These are phyloP conservation scores for Saccharomycopsis fermentans DNA, from an alignment of 805 yeast genomes.

Conservation along the genomic window DNA sequence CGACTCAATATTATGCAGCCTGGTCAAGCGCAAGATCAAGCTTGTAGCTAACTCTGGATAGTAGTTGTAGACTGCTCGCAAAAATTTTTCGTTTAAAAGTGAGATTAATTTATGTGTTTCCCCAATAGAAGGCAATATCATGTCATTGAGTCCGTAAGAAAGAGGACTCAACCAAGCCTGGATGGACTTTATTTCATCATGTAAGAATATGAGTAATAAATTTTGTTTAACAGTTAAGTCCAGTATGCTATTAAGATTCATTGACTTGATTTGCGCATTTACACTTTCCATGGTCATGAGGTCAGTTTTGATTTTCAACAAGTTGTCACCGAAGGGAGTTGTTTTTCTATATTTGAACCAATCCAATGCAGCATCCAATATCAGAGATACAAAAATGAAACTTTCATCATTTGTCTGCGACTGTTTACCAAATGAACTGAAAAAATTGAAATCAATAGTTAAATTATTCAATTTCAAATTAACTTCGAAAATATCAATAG, in stretches of 20 bases:
- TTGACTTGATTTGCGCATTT: conserved; percentile 25
- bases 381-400: conserved; percentile 22
- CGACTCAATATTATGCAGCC: conserved; percentile 27
- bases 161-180: conserved; percentile 62
- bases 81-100: not conserved
- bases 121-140: conserved; percentile 31
- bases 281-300: conserved; percentile 46
- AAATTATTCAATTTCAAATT: conserved; percentile 31
- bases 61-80: conserved; percentile 20
- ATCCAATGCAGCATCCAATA: conserved; percentile 57
- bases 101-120: conserved; percentile 22
- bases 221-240: conserved; percentile 39
- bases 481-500: conserved; percentile 51
- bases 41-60: conserved; percentile 68
- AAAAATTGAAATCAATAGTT: not conserved
- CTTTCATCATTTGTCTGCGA: not conserved
- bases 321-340: conserved; percentile 82
- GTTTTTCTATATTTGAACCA: conserved; percentile 63
- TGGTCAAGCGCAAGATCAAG: conserved; percentile 44
- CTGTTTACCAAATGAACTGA: not conserved
- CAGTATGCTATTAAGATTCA: conserved; percentile 18
- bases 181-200: conserved; percentile 63
- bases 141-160: not conserved
- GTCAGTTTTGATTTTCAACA: conserved; percentile 61
- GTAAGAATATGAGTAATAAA: conserved; percentile 52